These are phyloP conservation scores for Monosporascus sp. DNA, from an alignment of 2,329 filamentous ascomycete genomes.

Conservation along the genomic window DNA sequence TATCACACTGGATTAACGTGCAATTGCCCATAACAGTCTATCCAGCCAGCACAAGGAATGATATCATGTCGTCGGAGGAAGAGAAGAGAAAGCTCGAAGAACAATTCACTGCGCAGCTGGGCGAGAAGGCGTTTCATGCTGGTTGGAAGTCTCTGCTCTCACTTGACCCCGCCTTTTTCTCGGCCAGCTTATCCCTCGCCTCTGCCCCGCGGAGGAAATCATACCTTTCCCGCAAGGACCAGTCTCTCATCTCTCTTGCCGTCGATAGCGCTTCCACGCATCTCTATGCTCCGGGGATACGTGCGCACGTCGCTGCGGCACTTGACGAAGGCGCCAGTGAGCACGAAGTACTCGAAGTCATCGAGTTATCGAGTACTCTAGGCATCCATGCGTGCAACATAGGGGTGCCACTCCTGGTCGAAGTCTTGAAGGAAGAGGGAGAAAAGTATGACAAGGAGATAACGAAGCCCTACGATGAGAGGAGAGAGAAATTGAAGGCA, in stretches of 20 bases:
- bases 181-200: constrained; percentile 18
- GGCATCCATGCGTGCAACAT: constrained; percentile 44
- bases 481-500: constrained; percentile 31
- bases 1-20: no score
- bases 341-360: constrained; percentile 39
- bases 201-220: constrained; percentile 19
- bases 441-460: constrained; percentile 17
- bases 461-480: constrained; percentile 28
- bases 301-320: constrained; percentile 33
- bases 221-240: constrained; percentile 34
- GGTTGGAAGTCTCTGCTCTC: constrained; percentile 22
- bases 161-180: constrained; percentile 20
- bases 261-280: constrained; percentile 39
- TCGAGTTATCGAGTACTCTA: constrained; percentile 37
- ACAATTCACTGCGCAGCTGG: constrained; percentile 15
- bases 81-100: constrained; percentile 11
- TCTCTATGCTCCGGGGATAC: constrained; percentile 37
- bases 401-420: constrained; percentile 39
- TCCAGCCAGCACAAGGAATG: background rate
- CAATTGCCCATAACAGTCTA: background rate
- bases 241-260: constrained; percentile 36
- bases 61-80: constrained; percentile 11
- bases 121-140: constrained; percentile 14
- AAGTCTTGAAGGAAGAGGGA: constrained; percentile 40
- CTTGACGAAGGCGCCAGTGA: constrained; percentile 33